Evolutionary conservation across 2,329 filamentous ascomycete genomes (phyloP).

Genomic region (Ilyonectria mors-panacis): DNA sequence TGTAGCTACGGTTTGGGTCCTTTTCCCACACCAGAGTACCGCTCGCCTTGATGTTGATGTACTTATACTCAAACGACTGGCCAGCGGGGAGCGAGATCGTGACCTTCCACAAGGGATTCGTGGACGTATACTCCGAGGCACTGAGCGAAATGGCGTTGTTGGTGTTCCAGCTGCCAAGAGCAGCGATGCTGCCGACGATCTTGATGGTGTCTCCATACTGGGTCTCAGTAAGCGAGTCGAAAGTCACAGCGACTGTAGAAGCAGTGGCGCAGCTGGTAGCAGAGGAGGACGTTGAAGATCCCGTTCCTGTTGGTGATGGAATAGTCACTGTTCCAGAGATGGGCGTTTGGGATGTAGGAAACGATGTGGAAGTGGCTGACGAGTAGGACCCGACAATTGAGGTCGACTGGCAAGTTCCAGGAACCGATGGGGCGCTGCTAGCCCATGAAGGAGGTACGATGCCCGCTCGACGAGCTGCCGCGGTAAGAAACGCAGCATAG

Average conservation of each 20-base stretch:
- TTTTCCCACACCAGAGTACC: constrained; percentile 75
- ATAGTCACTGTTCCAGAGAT: constrained; percentile 50
- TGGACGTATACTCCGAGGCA: constrained; percentile 70
- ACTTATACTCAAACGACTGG: constrained; percentile 76
- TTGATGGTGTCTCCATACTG: constrained; percentile 75
- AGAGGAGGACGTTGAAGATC: constrained; percentile 45
- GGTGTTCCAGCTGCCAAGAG: constrained; percentile 76
- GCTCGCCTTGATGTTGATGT: constrained; percentile 70
- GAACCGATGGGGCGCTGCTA: constrained; percentile 61
- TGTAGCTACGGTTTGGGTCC: constrained; percentile 65
- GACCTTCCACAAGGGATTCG: constrained; percentile 73
- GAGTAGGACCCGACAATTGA: constrained; percentile 67
- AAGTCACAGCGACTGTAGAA: constrained; percentile 71
- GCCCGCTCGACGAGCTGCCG: constrained; percentile 69
- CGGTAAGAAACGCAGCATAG: constrained; percentile 78
- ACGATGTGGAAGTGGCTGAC: constrained; percentile 61
- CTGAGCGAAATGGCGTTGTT: constrained; percentile 68
- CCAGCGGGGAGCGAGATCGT: constrained; percentile 71
- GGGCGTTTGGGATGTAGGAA: constrained; percentile 65
- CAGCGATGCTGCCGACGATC: constrained; percentile 70
- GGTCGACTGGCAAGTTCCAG: constrained; percentile 63
- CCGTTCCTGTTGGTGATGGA: constrained; percentile 49
- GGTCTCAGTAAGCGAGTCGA: constrained; percentile 72
- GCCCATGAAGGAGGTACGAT: constrained; percentile 72
- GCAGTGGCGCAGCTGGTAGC: constrained; percentile 56